Base-by-base conservation (phyloP, 306 rosid genomes). In the Biancaea sappan region DNA sequence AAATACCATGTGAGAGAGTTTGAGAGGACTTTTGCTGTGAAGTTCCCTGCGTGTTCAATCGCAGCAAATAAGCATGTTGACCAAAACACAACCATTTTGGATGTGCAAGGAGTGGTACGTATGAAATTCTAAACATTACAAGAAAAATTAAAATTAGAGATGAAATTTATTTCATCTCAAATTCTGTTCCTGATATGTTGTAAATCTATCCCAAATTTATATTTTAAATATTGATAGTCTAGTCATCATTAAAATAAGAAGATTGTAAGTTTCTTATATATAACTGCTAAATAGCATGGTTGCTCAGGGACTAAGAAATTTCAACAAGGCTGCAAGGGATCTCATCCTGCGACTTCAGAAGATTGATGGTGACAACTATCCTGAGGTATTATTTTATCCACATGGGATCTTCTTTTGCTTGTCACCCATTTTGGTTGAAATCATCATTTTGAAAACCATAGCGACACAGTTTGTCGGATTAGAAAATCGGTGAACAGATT, bases 41-140 rank as follows among this genome's bases (percentile, higher is more conserved):
- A 95, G 86, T 79, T 95, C 73, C 98, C 97, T 4, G 98, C 99
- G 0, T 95, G 99, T 68, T 90, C 97, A 24, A 84, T 95, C 15
- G 88, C 97, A 19, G 96, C 98, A 25, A 92, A 88, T 81, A 95
- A 73, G 88, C 96, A 90, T 84, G 87, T 90, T 74, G 98, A 95
- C 69, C 99, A 95, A 73, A 92, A 97, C 84, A 95, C 99, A 61
- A 90, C 98, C 61, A 92, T 95, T 82, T 86, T 95, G 86, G 99
- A 95, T 79, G 99, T 95, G 77, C 99, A 95, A 82, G 99, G 98
- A 80, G 98, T 95, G 97, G 99, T 95, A 71, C 0, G 89, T 54
- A 21, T 18, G 69, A 38, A 63, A 16, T 15, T 68, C 16, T 67
- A 13, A n/a, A n/a, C n/a, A n/a, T n/a, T n/a, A n/a, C n/a, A n/a